Percentiles rank a stretch among this genome's conserved stretches.
phyloP scores from a whole-genome alignment of 495 filamentous ascomycete species.

The Penicillium crystallinum region DNA sequence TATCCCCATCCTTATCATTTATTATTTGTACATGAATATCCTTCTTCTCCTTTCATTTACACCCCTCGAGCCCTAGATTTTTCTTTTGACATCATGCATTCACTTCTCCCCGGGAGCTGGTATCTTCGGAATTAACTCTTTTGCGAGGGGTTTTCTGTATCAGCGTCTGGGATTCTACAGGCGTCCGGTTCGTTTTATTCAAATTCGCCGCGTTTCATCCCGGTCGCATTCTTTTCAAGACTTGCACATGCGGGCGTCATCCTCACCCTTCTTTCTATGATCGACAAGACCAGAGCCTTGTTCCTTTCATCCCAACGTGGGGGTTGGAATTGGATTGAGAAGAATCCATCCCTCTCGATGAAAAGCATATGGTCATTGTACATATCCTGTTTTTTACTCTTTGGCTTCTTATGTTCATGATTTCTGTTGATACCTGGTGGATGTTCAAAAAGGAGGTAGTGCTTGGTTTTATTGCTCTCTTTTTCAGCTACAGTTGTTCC shows the following conservation, averaged over 20 bases:
- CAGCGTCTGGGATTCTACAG: conserved; percentile 9
- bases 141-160: conserved; percentile 1
- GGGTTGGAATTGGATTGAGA: not conserved
- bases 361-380: not conserved
- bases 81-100: conserved; percentile 8
- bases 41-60: conserved; percentile 5
- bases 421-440: not conserved
- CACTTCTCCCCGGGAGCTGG: not conserved
- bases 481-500: no score
- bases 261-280: not conserved
- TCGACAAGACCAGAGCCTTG: not conserved
- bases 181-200: not conserved
- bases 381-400: not conserved
- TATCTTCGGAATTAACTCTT: conserved; percentile 6
- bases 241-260: not conserved
- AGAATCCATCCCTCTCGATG: not conserved
- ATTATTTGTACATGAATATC: conserved; percentile 19
- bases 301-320: not conserved
- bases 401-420: not conserved
- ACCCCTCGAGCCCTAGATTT: conserved; percentile 7
- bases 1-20: not conserved
- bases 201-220: no score
- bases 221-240: not conserved
- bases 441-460: not conserved
- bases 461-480: not conserved